Percentiles rank a stretch among this genome's conserved stretches.
Evolutionary conservation across 306 rosid species (phyloP).

Genomic region (Carpinus viminea): DNA sequence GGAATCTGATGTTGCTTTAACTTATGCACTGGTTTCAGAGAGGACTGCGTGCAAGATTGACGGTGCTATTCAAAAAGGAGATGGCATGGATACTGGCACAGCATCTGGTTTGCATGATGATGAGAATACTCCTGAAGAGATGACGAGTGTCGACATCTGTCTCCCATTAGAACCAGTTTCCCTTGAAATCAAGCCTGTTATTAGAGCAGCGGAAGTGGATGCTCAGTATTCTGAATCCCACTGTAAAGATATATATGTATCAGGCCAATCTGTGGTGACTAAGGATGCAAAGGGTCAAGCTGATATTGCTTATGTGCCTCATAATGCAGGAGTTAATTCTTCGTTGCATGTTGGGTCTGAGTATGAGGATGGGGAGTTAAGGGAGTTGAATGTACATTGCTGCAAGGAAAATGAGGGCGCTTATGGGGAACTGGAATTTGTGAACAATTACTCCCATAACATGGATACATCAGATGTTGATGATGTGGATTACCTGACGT

Average conservation of each 20-base stretch:
- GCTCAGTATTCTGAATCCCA: neutral
- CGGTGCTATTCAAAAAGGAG: conserved; percentile 17
- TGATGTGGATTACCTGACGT: conserved; percentile 15
- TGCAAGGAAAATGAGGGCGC: conserved; percentile 33
- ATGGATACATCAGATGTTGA: conserved; percentile 27
- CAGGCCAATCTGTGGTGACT: conserved; percentile 15
- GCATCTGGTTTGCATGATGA: conserved; percentile 26
- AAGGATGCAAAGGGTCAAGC: conserved; percentile 13
- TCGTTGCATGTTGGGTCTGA: neutral
- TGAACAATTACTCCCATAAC: conserved; percentile 37
- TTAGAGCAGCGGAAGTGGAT: conserved; percentile 5
- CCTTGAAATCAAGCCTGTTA: conserved; percentile 13
- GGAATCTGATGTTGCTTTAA: neutral
- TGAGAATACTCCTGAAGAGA: conserved; percentile 24
- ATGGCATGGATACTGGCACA: conserved; percentile 17
- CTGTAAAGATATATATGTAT: conserved; percentile 12
- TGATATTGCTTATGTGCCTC: conserved; percentile 10
- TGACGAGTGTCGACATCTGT: neutral
- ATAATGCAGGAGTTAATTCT: neutral
- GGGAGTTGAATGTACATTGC: conserved; percentile 34
- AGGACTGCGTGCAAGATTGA: conserved; percentile 27
- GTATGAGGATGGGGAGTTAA: conserved; percentile 47
- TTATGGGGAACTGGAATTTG: conserved; percentile 28
- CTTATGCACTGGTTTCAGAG: conserved; percentile 18
- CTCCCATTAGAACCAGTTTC: neutral